Evolutionary conservation across 805 yeast genomes (phyloP).

Genomic region (Isabelozyma heimii): DNA sequence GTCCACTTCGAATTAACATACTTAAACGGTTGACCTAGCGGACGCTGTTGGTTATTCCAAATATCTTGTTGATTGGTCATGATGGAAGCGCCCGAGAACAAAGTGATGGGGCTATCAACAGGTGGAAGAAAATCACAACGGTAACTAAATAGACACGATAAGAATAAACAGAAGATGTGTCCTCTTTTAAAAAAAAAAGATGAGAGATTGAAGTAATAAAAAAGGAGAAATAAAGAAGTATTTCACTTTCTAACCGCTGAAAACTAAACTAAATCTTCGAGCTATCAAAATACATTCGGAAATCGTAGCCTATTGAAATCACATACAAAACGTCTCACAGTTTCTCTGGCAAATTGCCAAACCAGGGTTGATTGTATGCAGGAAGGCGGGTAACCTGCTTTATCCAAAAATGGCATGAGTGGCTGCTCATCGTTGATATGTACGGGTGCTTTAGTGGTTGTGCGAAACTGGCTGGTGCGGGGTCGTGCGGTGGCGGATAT

Average conservation of each 20-base stretch:
- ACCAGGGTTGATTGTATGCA: not conserved
- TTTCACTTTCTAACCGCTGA: not conserved
- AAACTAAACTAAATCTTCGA: not conserved
- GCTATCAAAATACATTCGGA: not conserved
- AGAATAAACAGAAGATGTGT: not conserved
- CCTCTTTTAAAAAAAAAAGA: not conserved
- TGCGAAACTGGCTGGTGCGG: no score
- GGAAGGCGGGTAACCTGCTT: not conserved
- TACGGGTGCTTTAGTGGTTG: no score
- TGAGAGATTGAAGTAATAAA: not conserved
- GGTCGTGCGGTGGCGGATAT: no score
- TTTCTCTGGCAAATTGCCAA: not conserved
- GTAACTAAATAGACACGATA: not conserved
- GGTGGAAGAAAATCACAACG: not conserved
- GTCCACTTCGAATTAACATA: constrained; percentile 20
- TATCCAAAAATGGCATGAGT: not conserved
- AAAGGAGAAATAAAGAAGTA: not conserved
- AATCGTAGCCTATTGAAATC: not conserved
- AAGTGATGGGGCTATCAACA: not conserved
- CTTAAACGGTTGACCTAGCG: constrained; percentile 43
- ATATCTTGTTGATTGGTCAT: constrained; percentile 43
- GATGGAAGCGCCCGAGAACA: not conserved
- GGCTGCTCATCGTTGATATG: not conserved
- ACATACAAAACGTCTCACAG: not conserved
- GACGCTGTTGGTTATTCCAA: constrained; percentile 42